Evolutionary conservation across 306 rosid species (phyloP), one percentile per base, ranked within the genome.

Genomic region (Vicia faba): DNA sequence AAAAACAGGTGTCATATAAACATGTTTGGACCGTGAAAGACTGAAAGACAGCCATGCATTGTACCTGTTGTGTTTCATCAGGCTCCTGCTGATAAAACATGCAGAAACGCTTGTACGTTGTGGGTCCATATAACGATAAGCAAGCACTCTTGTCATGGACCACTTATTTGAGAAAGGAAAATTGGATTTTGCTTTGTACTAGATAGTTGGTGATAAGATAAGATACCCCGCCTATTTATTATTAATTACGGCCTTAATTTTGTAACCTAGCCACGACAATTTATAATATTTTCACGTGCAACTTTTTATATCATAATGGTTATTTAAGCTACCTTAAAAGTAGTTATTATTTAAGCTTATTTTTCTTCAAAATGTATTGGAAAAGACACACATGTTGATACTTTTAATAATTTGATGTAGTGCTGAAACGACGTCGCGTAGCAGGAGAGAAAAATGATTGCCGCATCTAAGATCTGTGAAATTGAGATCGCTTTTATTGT

Each of bases 91-190:
- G 46, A 60, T 57, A 6, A 48, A 48, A 48, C 55, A 3, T 7
- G 25, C 19, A 16, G 11, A 8, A 46, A 15, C 3, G 4, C 4
- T 46, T 48, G 11, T 60, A 36, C 9, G 2, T 4, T 18, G 65
- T 58, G 31, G 51, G 12, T 11, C 67, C 67, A 61, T 3, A 3
- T 38, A 19, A 19, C 69, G 69, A 64, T 64, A 64, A 44, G 69
- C 55, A 64, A 44, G 69, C 55, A 64, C 56, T 39, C 7, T 0
- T 4, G 40, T 44, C 16, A 39, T 36, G 19, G 41, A 55, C 18
- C 28, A 55, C 31, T 55, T 58, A 15, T 19, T 0, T 4, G 51
- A 44, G 8, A 26, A 44, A 45, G 3, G 16, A 45, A 3, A 20
- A 20, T 28, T 65, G n/a, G 16, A 16, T 44, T 28, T 46, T 65